Base-by-base conservation (phyloP, 768 basidiomycete genomes). In the Nidularia pulvinata region DNA sequence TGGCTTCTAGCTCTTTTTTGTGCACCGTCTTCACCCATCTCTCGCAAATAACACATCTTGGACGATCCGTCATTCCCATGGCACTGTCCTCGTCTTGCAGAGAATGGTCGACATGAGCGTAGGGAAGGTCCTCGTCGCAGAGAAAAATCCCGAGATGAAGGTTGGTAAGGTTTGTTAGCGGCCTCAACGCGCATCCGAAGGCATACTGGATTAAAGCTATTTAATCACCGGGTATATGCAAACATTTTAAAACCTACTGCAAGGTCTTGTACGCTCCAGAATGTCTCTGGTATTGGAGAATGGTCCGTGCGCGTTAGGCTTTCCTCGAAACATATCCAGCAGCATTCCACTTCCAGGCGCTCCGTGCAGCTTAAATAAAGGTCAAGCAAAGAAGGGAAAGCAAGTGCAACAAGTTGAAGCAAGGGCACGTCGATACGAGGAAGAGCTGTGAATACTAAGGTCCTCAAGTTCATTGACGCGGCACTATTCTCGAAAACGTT, bases 301-400 rank as follows among this genome's bases (percentile, higher is more conserved):
- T 89, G 86, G 3, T 76, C 55, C 25, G 76, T 75, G 48, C 75
- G 72, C 7, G 69, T 75, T 25, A 82, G 69, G 47, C 80, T 84
- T 43, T 87, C 86, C 67, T 84, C 83, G 55, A 83, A 83, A 63
- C 88, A 90, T 45, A 62, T 59, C 76, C 82, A 83, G 63, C 88
- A 90, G 62, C 85, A 87, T 49, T 68, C 71, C 32, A 74, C 61
- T 52, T 83, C 78, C 45, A 89, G 69, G 37, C 83, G 75, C 56
- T 86, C 84, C 5, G 81, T 78, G 54, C 81, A 83, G 59, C 81
- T 83, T 47, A 89, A 69, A 55, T 81, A 72, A 10, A 90, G 77
- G 48, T 73, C 67, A 2, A 55, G 52, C 44, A 90, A 66, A 30
- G 57, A 61, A 35, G 80, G 77, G 49, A 87, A 82, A 1, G 65